These are phyloP conservation scores for Mycena capillaripes DNA, from an alignment of 768 basidiomycete species.

Conservation along the genomic window DNA sequence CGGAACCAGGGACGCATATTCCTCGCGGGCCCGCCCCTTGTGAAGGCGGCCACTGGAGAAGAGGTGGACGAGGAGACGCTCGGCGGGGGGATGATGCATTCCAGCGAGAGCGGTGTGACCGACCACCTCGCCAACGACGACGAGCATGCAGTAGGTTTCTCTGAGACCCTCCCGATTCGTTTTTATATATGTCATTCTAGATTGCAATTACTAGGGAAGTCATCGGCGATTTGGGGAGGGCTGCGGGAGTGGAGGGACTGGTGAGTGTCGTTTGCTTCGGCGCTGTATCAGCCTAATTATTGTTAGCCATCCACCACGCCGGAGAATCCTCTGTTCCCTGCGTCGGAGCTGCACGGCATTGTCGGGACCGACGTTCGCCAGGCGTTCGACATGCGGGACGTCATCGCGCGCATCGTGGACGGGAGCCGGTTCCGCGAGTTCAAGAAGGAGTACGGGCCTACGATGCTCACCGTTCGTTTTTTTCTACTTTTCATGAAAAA, in stretches of 20 bases:
- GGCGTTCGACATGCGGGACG: slow-evolving; percentile 93
- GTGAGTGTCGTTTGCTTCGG: slow-evolving; percentile 54
- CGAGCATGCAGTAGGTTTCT: slow-evolving; percentile 70
- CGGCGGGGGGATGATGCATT: slow-evolving; percentile 93
- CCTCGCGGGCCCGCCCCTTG: slow-evolving; percentile 93
- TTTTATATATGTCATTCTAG: neutral
- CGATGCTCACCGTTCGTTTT: slow-evolving; percentile 83
- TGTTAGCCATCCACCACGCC: slow-evolving; percentile 68
- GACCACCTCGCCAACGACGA: slow-evolving; percentile 91
- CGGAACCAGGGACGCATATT: slow-evolving; percentile 94
- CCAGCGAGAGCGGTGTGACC: slow-evolving; percentile 90
- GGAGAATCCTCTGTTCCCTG: slow-evolving; percentile 84
- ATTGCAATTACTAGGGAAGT: slow-evolving; percentile 83
- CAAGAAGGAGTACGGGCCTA: slow-evolving; percentile 95
- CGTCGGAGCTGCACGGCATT: slow-evolving; percentile 89
- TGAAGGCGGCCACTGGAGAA: slow-evolving; percentile 96
- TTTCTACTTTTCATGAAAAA: neutral
- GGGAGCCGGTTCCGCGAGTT: slow-evolving; percentile 95
- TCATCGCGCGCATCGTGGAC: slow-evolving; percentile 92
- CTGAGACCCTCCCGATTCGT: neutral
- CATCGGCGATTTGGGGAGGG: slow-evolving; percentile 81
- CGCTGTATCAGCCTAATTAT: slow-evolving; percentile 3
- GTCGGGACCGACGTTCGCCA: slow-evolving; percentile 92
- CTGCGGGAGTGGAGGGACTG: slow-evolving; percentile 62
- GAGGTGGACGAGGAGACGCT: slow-evolving; percentile 93